Evolutionary conservation across 2,329 filamentous ascomycete genomes (phyloP), one percentile per base, ranked within the genome.

Genomic region (Annulohypoxylon truncatum): DNA sequence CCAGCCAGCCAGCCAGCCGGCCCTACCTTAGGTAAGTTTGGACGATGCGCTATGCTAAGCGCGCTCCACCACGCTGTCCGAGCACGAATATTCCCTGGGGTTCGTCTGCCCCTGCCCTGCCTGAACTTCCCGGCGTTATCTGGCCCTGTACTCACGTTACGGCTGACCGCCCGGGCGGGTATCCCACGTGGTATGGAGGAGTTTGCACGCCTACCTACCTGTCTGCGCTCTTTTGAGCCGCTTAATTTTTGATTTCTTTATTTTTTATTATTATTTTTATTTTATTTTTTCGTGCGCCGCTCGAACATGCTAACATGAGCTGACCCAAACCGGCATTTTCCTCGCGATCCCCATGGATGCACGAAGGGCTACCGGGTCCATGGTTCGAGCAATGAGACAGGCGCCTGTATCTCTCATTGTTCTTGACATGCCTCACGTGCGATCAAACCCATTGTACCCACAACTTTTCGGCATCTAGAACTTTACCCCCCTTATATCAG

Each of bases 101-200:
- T 13, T 31, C n/a, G n/a, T n/a, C 8, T 6, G 6, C 29, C 29
- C 29, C 29, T 31, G 6, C 29, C 29, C 29, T 40, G 26, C n/a
- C 10, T 29, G 40, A 28, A 56, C 52, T 24, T 52, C 51, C 56
- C 56, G 62, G 51, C 40, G 13, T 18, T 48, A 53, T 46, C 50
- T 47, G 8, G 26, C 26, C 55, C 28, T 55, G 54, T 56, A 35
- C 58, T 59, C 35, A 48, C 44, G 42, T 47, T 66, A 55, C 58
- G 58, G 64, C 58, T 66, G 58, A 60, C 29, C 54, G 47, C 28
- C 59, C 64, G 58, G 59, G 28, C 61, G 56, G 55, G 38, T 62
- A 62, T 66, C 64, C 54, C 59, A 63, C 59, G 64, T 66, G 64
- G 44, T 48, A 46, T 26, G 42, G 26, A 46, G 42, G 20, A 26